phyloP scores from a whole-genome alignment of 306 rosid species.

The Styphnolobium japonicum region DNA sequence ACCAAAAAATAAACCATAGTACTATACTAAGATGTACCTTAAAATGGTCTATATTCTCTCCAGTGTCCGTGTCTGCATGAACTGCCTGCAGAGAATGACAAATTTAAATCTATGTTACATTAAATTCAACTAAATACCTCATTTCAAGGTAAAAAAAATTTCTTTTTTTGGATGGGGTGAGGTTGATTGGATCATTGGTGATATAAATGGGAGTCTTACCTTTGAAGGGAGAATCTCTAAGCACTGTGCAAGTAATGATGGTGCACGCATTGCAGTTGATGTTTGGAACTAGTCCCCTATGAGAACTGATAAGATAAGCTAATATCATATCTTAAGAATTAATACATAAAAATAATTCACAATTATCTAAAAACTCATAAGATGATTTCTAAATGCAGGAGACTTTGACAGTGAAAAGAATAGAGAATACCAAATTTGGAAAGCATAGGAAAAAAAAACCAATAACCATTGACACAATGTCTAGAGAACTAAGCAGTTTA shows the following conservation, averaged over 20 bases:
- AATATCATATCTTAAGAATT: not conserved
- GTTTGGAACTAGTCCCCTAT: not conserved
- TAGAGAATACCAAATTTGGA: not conserved
- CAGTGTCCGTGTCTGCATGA: constrained; percentile 68
- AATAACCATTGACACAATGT: not conserved
- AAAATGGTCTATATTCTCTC: constrained; percentile 68
- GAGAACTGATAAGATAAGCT: not conserved
- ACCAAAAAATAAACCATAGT: not conserved
- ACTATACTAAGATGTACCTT: constrained; percentile 62
- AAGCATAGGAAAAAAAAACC: not conserved
- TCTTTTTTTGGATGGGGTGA: not conserved
- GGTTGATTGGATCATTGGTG: not conserved
- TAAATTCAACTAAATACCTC: not conserved
- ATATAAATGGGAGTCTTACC: constrained; percentile 42
- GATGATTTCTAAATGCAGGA: not conserved
- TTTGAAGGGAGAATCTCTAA: constrained; percentile 90
- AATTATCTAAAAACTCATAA: not conserved
- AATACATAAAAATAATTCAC: not conserved
- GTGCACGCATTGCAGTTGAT: constrained; percentile 70
- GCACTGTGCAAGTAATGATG: constrained; percentile 87
- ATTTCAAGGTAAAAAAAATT: not conserved
- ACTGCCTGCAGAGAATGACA: constrained; percentile 49
- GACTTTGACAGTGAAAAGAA: not conserved
- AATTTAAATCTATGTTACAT: constrained; percentile 8
- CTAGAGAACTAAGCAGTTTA: not conserved